Base-by-base conservation (phyloP, 176 grass and related monocot species). In the Dendrocalamus sinicus region DNA sequence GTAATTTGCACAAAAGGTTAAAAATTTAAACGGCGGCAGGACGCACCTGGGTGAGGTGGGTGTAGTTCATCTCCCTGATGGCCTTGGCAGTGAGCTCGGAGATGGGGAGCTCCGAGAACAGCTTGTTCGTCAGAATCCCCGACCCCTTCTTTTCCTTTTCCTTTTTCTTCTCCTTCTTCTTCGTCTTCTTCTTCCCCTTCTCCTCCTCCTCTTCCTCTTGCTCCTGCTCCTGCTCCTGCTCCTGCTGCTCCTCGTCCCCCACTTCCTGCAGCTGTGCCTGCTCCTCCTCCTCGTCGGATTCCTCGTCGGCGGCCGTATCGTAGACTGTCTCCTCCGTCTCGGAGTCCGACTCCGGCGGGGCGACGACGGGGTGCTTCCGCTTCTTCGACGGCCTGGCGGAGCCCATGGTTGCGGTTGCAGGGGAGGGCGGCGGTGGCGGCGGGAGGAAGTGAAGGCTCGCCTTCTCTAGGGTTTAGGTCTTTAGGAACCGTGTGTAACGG, bases 61-160 rank as follows among this genome's bases (percentile, higher is more conserved):
- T 90, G 67, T 88, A 93, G 69, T 89, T 92, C 94, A 96, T 96
- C 85, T 96, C 94, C 20, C 50, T 68, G 78, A 96, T 82, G 53
- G 94, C 87, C 23, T 63, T 91, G 60, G 90, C 67, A 17, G 94
- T 96, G 48, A 30, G 83, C 81, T 91, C 84, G 15, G 94, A 96
- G 28, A 96, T 74, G 77, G 84, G 86, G 66, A 96, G 91, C 69
- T 86, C 83, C 7, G 91, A 93, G 89, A 96, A 96, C 23, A 77
- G 37, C 78, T 90, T 84, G 73, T 82, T 83, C 16, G 89, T 88
- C 41, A 89, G 76, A 53, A 93, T 91, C 19, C 89, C 87, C 4
- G 55, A 78, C 9, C 73, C 77, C 30, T 85, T 80, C 23, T 78
- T 84, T 48, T 80, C 64, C 20, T 64, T 73, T 62, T 71, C 32